Evolutionary conservation across 192 early-diverging fungal species (phyloP).

Genomic region (Podila epigama): DNA sequence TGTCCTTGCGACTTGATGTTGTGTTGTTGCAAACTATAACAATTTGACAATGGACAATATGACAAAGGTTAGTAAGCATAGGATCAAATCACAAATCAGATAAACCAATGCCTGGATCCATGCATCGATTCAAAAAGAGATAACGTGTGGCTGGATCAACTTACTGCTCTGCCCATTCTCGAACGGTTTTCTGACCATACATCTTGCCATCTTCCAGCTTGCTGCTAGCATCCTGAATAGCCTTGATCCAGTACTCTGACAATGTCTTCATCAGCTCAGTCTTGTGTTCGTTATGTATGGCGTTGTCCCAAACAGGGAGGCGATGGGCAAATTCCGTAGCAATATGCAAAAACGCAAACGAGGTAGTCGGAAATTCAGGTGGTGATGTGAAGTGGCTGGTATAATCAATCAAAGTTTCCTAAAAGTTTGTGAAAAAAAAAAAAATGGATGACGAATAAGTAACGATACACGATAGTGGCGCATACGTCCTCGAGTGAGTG

Average conservation of each 20-base stretch:
- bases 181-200: conserved; percentile 78
- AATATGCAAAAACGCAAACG: conserved; percentile 84
- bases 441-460: conserved; percentile 3
- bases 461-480: conserved; percentile 17
- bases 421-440: neutral
- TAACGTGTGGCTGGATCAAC: neutral
- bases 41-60: neutral
- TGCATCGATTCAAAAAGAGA: neutral
- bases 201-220: conserved; percentile 83
- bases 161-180: conserved; percentile 85
- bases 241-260: conserved; percentile 77
- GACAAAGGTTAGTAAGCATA: neutral
- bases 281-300: conserved; percentile 71
- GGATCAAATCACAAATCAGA: neutral
- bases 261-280: conserved; percentile 74
- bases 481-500: no score
- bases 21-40: conserved; percentile 66
- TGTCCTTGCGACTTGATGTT: conserved; percentile 63
- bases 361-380: conserved; percentile 78
- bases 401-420: conserved; percentile 75
- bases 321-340: conserved; percentile 77
- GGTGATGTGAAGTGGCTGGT: conserved; percentile 80
- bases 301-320: conserved; percentile 82
- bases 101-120: no score
- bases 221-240: conserved; percentile 74